Conservation (phyloP, 1,139 yeast species). For the Pichia sp. region DNA sequence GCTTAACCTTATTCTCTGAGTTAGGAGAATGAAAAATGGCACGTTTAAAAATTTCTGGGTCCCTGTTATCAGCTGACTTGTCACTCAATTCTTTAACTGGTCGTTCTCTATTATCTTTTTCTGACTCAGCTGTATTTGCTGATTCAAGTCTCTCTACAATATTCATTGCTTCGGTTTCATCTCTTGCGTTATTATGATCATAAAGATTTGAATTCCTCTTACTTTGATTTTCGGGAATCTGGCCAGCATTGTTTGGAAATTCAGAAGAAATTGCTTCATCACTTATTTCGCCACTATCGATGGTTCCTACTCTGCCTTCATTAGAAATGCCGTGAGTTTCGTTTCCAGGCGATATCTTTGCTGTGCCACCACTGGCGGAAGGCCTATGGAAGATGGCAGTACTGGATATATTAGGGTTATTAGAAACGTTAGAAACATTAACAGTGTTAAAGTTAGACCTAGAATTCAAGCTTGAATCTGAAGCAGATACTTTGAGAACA, state of each 20-base stretch:
- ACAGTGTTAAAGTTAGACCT: not conserved
- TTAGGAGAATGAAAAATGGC: slow-evolving; percentile 5
- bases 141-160: not conserved
- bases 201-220: too few relatives aligned
- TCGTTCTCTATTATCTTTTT: not conserved
- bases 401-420: not conserved
- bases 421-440: slow-evolving; percentile 1
- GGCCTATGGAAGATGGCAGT: not conserved
- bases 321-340: not conserved
- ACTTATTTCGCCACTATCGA: not conserved
- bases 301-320: not conserved
- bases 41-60: not conserved
- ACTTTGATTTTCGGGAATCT: not conserved
- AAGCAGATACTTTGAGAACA: not conserved
- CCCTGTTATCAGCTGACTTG: not conserved
- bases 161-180: not conserved
- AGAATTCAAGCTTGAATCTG: not conserved
- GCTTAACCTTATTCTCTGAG: not conserved
- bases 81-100: not conserved
- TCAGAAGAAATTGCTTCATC: not conserved
- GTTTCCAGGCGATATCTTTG: not conserved
- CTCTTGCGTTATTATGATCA: not conserved
- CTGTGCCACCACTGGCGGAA: not conserved
- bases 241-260: not conserved
- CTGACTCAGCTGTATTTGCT: too few relatives aligned